These are phyloP conservation scores for Pseudofabraea citricarpa DNA, from an alignment of 2,329 filamentous ascomycete genomes.

Conservation along the genomic window DNA sequence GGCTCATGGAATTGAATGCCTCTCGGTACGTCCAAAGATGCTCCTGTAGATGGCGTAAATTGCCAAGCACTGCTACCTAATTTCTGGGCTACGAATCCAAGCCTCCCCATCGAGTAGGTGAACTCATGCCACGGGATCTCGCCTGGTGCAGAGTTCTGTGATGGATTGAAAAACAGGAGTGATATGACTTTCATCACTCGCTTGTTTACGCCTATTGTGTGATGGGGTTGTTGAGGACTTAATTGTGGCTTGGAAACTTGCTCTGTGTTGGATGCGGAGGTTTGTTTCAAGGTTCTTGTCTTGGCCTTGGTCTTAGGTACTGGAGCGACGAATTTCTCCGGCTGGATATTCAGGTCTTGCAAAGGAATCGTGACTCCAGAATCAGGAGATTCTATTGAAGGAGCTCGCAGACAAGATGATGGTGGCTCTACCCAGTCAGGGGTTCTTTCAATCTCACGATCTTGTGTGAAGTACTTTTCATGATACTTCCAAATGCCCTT, in stretches of 20 bases:
- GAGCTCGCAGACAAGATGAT: too few species aligned
- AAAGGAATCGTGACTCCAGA: too few species aligned
- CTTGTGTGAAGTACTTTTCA: too few species aligned
- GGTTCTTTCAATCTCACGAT: not conserved
- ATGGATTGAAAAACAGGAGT: conserved; percentile 33
- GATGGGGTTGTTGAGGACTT: not conserved
- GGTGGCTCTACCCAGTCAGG: too few species aligned
- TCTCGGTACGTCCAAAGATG: conserved; percentile 33
- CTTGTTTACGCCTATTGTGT: conserved; percentile 28
- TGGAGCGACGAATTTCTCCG: too few species aligned
- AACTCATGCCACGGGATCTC: conserved; percentile 49
- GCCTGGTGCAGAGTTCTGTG: conserved; percentile 31
- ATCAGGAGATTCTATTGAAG: too few species aligned
- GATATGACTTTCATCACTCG: conserved; percentile 35
- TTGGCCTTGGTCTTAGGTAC: too few species aligned
- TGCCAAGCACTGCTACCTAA: conserved; percentile 53
- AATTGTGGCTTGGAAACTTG: not conserved
- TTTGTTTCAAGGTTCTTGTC: too few species aligned
- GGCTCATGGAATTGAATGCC: conserved; percentile 57
- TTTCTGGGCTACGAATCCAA: not conserved
- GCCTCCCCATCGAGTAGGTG: conserved; percentile 40
- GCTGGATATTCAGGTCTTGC: too few species aligned
- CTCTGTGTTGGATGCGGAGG: not conserved
- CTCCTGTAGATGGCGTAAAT: conserved; percentile 42
- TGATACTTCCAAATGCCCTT: not conserved